Base-by-base conservation (phyloP, 1,284 basidiomycete genomes). In the Volvariella volvacea region DNA sequence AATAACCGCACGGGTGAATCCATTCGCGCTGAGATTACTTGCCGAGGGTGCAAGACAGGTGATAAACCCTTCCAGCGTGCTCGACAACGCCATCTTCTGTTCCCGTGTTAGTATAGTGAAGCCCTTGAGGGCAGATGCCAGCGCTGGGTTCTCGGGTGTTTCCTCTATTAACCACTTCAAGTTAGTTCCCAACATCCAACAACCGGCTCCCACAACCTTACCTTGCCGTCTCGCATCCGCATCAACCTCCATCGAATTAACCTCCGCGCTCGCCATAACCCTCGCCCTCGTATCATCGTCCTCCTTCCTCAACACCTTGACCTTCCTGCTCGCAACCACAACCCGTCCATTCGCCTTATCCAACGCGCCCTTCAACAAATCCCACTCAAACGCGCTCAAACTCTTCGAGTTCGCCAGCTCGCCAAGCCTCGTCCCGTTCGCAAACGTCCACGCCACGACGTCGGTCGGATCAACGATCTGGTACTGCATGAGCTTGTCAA, bases 401-500 rank as follows among this genome's bases (percentile, higher is more conserved):
- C 48, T 53, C 47, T 49, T 39, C 39, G 56, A 60, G 17, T 50
- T 52, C 2, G 55, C 49, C 34, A 20, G n/a, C 42, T 64, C 58
- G 28, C 57, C 65, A 46, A 62, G 55, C 42, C 51, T 54, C 44
- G 54, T 66, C 34, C 70, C 72, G 50, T 75, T 70, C 39, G 67
- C 61, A 61, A 99, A 98, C 14, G 88, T 78, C 83, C 91, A 97
- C 3, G 69, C 70, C 43, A 97, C 83, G 14, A 98, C 87, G 57
- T 99, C 94, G 12, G 84, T 80, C 0, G 94, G 92, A 57, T 98
- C 93, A 22, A 99, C 86, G 46, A 99, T 89, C 57, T 96, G 90
- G 65, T 99, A 99, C 64, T 99, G 95, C 77, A 99, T 88, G 50
- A 98, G 71, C 68, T 99, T 99, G 73, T 98, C 96, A 50, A 95